These are phyloP conservation scores for Mycosphaerella sp. DNA, from an alignment of 2,329 filamentous ascomycete species.

Conservation along the genomic window DNA sequence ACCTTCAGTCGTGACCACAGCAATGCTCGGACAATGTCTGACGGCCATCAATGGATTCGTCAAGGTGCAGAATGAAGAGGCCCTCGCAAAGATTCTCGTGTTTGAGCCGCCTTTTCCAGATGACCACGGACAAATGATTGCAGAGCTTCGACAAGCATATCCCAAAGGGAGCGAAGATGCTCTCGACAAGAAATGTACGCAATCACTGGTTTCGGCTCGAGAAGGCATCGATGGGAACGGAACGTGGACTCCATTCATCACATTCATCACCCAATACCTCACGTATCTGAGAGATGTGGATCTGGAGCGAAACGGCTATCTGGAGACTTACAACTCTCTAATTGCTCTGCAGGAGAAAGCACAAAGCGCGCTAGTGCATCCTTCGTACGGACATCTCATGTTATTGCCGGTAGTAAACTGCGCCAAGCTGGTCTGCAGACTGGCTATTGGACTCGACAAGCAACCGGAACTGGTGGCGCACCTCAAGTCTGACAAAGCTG, in stretches of 20 bases:
- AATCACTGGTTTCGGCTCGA: slow-evolving; percentile 58
- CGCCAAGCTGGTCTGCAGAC: slow-evolving; percentile 68
- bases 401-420: slow-evolving; percentile 78
- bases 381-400: slow-evolving; percentile 71
- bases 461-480: slow-evolving; percentile 68
- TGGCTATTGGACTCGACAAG: slow-evolving; percentile 78
- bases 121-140: slow-evolving; percentile 61
- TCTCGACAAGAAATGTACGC: slow-evolving; percentile 58
- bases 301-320: slow-evolving; percentile 65
- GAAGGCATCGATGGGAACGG: slow-evolving; percentile 59
- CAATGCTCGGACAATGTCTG: slow-evolving; percentile 58
- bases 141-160: slow-evolving; percentile 59
- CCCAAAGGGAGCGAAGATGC: slow-evolving; percentile 44
- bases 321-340: slow-evolving; percentile 68
- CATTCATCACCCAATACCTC: slow-evolving; percentile 76
- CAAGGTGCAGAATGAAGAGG: slow-evolving; percentile 55
- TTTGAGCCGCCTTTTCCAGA: slow-evolving; percentile 65
- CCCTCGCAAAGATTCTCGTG: slow-evolving; percentile 63
- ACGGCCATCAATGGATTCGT: slow-evolving; percentile 57
- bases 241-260: slow-evolving; percentile 68
- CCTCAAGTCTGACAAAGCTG: slow-evolving; percentile 35
- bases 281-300: slow-evolving; percentile 75
- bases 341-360: slow-evolving; percentile 67
- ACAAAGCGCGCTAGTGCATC: slow-evolving; percentile 72
- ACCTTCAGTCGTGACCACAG: slow-evolving; percentile 8